These are phyloP conservation scores for Gaeumannomyces tritici DNA, from an alignment of 2,329 filamentous ascomycete genomes.

Conservation along the genomic window DNA sequence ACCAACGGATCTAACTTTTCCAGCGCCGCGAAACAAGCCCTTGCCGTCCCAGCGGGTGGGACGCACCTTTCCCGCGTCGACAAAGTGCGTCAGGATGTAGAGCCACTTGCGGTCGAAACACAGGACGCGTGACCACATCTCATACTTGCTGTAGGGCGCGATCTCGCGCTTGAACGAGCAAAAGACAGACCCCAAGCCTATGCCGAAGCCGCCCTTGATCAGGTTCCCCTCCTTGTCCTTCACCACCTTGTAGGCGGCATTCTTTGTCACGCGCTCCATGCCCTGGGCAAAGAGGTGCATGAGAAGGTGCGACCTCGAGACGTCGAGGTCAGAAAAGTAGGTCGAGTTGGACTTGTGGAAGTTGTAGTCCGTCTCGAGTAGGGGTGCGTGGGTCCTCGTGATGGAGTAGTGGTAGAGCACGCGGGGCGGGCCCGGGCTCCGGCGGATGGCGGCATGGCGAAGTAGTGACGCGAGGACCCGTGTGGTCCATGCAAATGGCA, in stretches of 20 bases:
- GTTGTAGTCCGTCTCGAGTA: conserved; percentile 29
- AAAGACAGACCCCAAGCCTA: conserved; percentile 63
- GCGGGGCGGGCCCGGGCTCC: conserved; percentile 14
- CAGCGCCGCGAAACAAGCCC: conserved; percentile 22
- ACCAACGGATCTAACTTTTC: conserved; percentile 17
- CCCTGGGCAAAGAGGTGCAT: conserved; percentile 56
- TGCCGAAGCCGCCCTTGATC: conserved; percentile 43
- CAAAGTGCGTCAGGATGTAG: conserved; percentile 66
- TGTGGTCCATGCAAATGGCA: conserved; percentile 70
- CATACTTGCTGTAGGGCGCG: conserved; percentile 56
- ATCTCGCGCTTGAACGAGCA: conserved; percentile 70
- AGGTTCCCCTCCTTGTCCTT: conserved; percentile 37
- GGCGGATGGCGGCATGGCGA: conserved; percentile 17
- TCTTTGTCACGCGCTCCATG: conserved; percentile 40
- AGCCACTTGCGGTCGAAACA: conserved; percentile 77
- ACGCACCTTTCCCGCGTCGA: conserved; percentile 49
- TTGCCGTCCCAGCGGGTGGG: conserved; percentile 44
- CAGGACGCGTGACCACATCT: conserved; percentile 64
- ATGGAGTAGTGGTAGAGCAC: conserved; percentile 26
- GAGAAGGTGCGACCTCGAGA: conserved; percentile 72
- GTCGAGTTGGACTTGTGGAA: conserved; percentile 44
- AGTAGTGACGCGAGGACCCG: conserved; percentile 24
- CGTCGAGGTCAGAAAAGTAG: conserved; percentile 80
- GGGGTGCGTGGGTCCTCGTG: conserved; percentile 18
- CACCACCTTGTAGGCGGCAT: conserved; percentile 39